A percentile compares a stretch with the other conserved stretches of the same genome.
phyloP scores from a whole-genome alignment of 140 eudicot genomes.

The Senecio squalidus region DNA sequence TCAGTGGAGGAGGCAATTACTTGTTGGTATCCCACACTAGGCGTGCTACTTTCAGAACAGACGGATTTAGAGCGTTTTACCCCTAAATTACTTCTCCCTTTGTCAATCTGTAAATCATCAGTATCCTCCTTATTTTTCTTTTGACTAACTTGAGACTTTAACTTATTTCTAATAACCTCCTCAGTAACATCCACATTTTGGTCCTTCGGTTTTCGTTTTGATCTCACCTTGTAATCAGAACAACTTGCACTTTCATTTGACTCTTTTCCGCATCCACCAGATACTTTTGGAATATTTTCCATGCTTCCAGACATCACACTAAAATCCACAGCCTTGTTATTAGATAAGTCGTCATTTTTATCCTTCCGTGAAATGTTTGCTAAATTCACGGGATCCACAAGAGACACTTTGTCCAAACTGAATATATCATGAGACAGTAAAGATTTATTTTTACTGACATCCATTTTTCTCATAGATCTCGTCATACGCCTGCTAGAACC shows the following conservation, averaged over 20 bases:
- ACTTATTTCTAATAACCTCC: neutral
- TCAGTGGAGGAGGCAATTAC: constrained; percentile 3
- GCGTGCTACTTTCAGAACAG: neutral
- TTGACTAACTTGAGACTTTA: neutral
- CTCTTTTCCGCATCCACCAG: constrained; percentile 4
- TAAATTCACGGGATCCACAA: neutral
- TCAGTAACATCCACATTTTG: constrained; percentile 17
- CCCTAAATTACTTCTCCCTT: neutral
- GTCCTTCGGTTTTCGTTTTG: constrained; percentile 15
- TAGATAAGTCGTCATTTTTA: neutral
- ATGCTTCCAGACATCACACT: constrained; percentile 14
- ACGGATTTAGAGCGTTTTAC: neutral
- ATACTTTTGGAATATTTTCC: neutral
- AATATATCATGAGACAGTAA: neutral
- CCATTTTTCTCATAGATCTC: constrained; percentile 7
- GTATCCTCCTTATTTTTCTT: neutral
- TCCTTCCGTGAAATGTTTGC: constrained; percentile 9
- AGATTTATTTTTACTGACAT: constrained; percentile 4
- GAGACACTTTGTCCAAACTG: constrained; percentile 4
- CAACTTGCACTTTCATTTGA: constrained; percentile 16
- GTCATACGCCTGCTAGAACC: constrained; percentile 15
- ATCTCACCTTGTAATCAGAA: constrained; percentile 11
- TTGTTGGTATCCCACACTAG: neutral
- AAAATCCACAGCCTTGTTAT: constrained; percentile 8
- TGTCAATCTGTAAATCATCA: neutral